phyloP scores from a whole-genome alignment of 371 early-diverging fungal species.

The Apophysomyces sp. region DNA sequence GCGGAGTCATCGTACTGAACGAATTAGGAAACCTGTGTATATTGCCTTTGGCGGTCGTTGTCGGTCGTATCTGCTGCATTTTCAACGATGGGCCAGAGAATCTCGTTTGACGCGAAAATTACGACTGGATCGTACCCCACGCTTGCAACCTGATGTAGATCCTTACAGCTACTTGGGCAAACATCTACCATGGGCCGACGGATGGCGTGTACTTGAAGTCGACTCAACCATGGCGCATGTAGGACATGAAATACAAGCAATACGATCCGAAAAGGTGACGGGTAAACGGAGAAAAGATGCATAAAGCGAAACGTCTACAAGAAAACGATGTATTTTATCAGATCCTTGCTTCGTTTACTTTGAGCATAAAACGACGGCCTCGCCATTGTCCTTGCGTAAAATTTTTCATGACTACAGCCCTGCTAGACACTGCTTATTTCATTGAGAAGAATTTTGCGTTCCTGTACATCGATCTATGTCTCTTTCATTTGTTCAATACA shows the following conservation, averaged over 20 bases:
- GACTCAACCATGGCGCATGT: slow-evolving; percentile 28
- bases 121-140: slow-evolving; percentile 22
- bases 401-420: too few relatives aligned
- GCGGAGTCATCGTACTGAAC: not conserved
- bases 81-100: slow-evolving; percentile 41
- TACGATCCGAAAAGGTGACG: slow-evolving; percentile 27
- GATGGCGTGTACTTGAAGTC: slow-evolving; percentile 19
- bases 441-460: too few relatives aligned
- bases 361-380: too few relatives aligned
- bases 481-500: too few relatives aligned
- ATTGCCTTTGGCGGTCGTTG: slow-evolving; percentile 37
- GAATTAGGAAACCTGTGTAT: slow-evolving; percentile 41
- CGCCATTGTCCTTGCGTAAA: too few relatives aligned
- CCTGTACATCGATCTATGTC: too few relatives aligned
- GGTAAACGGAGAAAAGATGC: slow-evolving; percentile 29
- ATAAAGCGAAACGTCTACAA: not conserved
- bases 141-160: slow-evolving; percentile 14
- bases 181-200: slow-evolving; percentile 35
- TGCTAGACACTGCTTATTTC: too few relatives aligned
- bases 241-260: slow-evolving; percentile 21
- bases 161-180: slow-evolving; percentile 41
- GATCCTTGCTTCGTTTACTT: too few relatives aligned
- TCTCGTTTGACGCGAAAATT: slow-evolving; percentile 35
- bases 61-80: slow-evolving; percentile 36
- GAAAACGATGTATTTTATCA: not conserved